Base-by-base conservation (phyloP, 305 asterid genomes). In the Ruellia speciosa region DNA sequence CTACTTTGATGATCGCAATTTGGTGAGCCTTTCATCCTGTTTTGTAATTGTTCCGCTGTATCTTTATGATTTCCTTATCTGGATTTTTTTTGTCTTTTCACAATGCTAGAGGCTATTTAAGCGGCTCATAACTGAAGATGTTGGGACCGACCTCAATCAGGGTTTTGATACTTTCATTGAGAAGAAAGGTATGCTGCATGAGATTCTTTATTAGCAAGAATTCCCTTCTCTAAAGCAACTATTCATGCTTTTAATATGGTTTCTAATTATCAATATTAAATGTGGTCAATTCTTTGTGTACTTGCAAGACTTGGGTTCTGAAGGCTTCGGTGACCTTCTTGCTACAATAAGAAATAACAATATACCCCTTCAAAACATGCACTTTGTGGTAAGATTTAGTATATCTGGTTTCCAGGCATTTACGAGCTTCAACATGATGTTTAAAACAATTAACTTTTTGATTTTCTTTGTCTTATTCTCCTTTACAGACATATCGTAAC, bases 291-390 rank as follows among this genome's bases (percentile, higher is more conserved):
- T 70, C 45, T 63, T 69, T 73, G 65, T 54, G 66, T 65, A 69
- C 66, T 16, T 60, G 49, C 66, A 80, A 92, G 97, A 92, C 69
- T 69, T 88, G 80, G 96, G 97, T 51, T 88, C 95, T 66, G 81
- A 86, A 70, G 97, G 99, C 52, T 92, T 92, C 52, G 97, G 99
- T 43, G 95, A 92, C 79, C 83, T 92, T 47, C 90, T 92, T 62
- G 79, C 86, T 62, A 78, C 94, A 63, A 86, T 92, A 67, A 78
- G 99, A 74, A 80, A 81, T 66, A 86, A 81, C 70, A 86, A 69
- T 53, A 82, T 86, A 41, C 86, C 94, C 9, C 95, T 92, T 75
- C 86, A 84, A 59, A 86, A 85, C 78, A 92, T 92, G 95, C 97
- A 92, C 81, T 92, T 88, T 66, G 99, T 88, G 95, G 99, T 92